Conservation (phyloP, 768 basidiomycete genomes). For the Mycena capillaripes region DNA sequence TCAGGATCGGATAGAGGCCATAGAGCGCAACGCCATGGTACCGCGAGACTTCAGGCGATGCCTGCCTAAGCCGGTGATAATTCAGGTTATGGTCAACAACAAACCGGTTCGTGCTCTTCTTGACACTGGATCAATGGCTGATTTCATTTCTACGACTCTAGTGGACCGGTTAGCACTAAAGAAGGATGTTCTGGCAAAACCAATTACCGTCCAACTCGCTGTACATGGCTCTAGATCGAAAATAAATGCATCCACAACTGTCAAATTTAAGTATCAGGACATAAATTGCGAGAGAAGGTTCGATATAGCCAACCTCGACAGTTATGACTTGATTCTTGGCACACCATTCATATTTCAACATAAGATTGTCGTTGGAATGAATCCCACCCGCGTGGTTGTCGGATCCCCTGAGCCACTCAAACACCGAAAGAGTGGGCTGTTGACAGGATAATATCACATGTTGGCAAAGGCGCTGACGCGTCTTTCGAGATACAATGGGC, state of each 20-base stretch:
- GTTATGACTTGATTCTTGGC: conserved; percentile 39
- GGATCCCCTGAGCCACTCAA: conserved; percentile 16
- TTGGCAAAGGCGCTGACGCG: conserved; percentile 18
- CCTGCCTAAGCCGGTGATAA: conserved; percentile 2
- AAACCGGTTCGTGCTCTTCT: conserved; percentile 14
- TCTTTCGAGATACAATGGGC: conserved; percentile 17
- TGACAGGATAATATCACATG: conserved; percentile 1
- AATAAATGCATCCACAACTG: conserved; percentile 42
- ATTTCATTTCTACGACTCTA: conserved; percentile 48
- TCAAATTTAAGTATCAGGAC: conserved; percentile 41
- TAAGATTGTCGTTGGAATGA: conserved; percentile 34
- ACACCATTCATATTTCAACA: conserved; percentile 43
- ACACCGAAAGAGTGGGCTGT: conserved; percentile 21
- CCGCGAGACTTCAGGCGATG: conserved; percentile 21
- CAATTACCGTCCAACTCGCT: conserved; percentile 48
- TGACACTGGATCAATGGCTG: conserved; percentile 42
- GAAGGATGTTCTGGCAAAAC: conserved; percentile 41
- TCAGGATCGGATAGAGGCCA: conserved; percentile 1
- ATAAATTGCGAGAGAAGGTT: conserved; percentile 38
- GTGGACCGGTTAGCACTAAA: conserved; percentile 46
- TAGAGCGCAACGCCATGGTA: conserved; percentile 21
- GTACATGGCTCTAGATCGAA: conserved; percentile 48
- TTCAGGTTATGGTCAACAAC: conserved; percentile 4
- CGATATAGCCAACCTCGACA: conserved; percentile 37
- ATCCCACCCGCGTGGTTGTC: conserved; percentile 30